Percentiles rank a stretch among this genome's conserved stretches.
These are phyloP conservation scores for Acarospora socialis DNA, from an alignment of 2,329 filamentous ascomycete genomes.

Conservation along the genomic window DNA sequence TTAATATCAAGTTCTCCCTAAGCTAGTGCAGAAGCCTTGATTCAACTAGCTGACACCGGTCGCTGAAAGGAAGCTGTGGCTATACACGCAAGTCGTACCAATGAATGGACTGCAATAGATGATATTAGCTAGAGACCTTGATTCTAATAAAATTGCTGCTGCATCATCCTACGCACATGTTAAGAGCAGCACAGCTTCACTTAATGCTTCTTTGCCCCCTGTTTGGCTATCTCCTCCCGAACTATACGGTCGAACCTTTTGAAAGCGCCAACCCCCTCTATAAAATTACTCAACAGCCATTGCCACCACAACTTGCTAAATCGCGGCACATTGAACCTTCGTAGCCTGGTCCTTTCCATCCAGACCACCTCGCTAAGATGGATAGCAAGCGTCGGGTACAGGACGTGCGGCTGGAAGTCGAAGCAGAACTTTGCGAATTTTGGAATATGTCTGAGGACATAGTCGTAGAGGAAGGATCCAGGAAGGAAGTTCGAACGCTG, in stretches of 20 bases:
- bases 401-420: constrained; percentile 44
- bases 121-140: no score
- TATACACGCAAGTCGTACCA: no score
- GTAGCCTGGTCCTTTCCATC: constrained; percentile 33
- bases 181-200: constrained; percentile 8
- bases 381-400: constrained; percentile 44
- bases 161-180: no score
- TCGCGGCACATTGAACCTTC: constrained; percentile 36
- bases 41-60: no score
- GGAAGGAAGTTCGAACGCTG: constrained; percentile 38
- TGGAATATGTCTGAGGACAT: constrained; percentile 39
- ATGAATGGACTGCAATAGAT: no score
- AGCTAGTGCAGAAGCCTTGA: no score
- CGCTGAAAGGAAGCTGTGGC: no score
- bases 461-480: constrained; percentile 36
- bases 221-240: constrained; percentile 25
- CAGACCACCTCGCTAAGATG: constrained; percentile 49
- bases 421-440: constrained; percentile 44
- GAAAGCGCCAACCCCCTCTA: constrained; percentile 39
- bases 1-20: no score
- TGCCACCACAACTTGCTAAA: constrained; percentile 36
- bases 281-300: constrained; percentile 37
- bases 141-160: no score
- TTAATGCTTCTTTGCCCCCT: constrained; percentile 26
- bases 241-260: constrained; percentile 33